These are phyloP conservation scores for Monosporascus ibericus DNA, from an alignment of 2,329 filamentous ascomycete species.

Conservation along the genomic window DNA sequence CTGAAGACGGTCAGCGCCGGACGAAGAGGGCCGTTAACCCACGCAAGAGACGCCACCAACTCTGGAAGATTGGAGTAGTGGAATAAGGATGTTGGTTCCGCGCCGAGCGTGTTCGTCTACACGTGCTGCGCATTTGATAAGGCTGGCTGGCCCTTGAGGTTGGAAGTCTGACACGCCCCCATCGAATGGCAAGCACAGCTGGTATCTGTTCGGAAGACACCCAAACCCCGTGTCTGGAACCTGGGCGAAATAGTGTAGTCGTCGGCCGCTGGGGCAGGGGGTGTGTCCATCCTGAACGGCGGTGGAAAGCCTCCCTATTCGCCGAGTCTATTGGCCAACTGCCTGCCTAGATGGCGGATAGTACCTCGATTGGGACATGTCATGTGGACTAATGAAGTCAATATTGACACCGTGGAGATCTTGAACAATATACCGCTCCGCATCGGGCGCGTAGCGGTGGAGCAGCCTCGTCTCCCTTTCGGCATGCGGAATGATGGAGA, in stretches of 20 bases:
- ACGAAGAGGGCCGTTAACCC: too few species aligned
- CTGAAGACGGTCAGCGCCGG: too few species aligned
- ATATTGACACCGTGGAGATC: neutral
- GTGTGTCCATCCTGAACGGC: neutral
- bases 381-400: neutral
- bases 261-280: neutral
- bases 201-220: neutral
- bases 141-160: slow-evolving; percentile 9
- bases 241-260: neutral
- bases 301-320: neutral
- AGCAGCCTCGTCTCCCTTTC: neutral
- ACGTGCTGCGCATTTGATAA: slow-evolving; percentile 14
- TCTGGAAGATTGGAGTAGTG: slow-evolving; percentile 13
- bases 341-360: neutral
- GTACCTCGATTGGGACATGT: neutral
- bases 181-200: neutral
- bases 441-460: neutral
- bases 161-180: slow-evolving; percentile 4
- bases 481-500: neutral
- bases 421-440: neutral
- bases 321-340: neutral
- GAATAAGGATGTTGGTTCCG: slow-evolving; percentile 5
- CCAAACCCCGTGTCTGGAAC: neutral
- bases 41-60: slow-evolving; percentile 9
- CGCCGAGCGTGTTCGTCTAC: slow-evolving; percentile 7